Evolutionary conservation across 345 rosid species (phyloP).

Genomic region (Brassica rapa): DNA sequence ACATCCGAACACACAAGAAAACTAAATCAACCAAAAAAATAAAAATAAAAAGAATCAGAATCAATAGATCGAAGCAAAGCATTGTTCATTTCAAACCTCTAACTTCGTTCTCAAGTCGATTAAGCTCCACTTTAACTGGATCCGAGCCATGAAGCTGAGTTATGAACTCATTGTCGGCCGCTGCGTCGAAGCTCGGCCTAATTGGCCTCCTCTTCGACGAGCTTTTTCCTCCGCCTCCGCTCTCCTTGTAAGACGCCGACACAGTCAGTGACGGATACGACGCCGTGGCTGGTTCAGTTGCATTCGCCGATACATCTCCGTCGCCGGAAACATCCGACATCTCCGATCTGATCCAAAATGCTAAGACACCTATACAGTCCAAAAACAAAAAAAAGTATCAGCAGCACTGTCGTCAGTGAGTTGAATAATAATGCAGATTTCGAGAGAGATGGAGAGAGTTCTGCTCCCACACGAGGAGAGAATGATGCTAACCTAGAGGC

Average conservation of each 20-base stretch:
- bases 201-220: slow-evolving; percentile 65
- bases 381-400: not conserved
- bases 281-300: not conserved
- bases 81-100: slow-evolving; percentile 63
- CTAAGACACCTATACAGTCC: not conserved
- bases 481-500: slow-evolving; percentile 12
- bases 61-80: slow-evolving; percentile 63
- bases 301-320: slow-evolving; percentile 30
- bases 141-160: slow-evolving; percentile 94
- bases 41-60: slow-evolving; percentile 15
- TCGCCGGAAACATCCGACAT: slow-evolving; percentile 40
- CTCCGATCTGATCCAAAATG: slow-evolving; percentile 38
- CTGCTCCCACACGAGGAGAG: slow-evolving; percentile 16
- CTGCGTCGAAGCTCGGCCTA: slow-evolving; percentile 86
- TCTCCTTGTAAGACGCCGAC: slow-evolving; percentile 77
- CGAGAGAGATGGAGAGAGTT: not conserved
- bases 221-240: slow-evolving; percentile 47
- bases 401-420: not conserved
- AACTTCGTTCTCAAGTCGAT: slow-evolving; percentile 97
- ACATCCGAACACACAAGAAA: not conserved
- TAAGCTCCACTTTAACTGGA: slow-evolving; percentile 98
- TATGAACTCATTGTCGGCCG: slow-evolving; percentile 76
- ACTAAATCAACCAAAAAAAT: not conserved
- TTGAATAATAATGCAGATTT: slow-evolving; percentile 29
- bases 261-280: slow-evolving; percentile 48